These are phyloP conservation scores for Silene noctiflora DNA, from an alignment of 179 eudicot species.

Conservation along the genomic window DNA sequence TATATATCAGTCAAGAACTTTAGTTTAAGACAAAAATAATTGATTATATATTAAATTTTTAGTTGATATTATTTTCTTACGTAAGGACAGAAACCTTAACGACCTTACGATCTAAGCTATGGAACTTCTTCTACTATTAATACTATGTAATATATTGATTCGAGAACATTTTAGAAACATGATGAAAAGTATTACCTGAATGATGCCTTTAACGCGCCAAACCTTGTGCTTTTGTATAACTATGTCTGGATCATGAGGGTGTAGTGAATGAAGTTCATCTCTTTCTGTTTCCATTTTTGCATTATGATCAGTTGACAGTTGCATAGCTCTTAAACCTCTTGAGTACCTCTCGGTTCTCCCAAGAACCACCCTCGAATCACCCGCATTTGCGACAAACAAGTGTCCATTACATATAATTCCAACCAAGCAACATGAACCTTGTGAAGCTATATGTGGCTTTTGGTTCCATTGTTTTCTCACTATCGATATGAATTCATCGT, in stretches of 20 bases:
- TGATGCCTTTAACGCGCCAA: constrained; percentile 78
- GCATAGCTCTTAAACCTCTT: constrained; percentile 42
- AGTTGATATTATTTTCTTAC: no score
- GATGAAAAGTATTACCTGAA: constrained; percentile 44
- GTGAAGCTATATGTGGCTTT: constrained; percentile 49
- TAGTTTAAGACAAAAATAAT: no score
- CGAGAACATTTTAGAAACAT: neutral
- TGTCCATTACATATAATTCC: constrained; percentile 50
- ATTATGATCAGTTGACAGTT: constrained; percentile 57
- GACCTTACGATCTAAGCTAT: no score
- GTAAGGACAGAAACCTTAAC: no score
- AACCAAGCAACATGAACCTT: constrained; percentile 62
- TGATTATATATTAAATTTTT: no score
- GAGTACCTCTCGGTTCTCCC: constrained; percentile 32
- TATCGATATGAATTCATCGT: constrained; percentile 44
- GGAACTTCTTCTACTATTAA: no score
- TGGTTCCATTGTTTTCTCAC: constrained; percentile 45
- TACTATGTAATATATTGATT: neutral
- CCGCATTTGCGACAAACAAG: constrained; percentile 52
- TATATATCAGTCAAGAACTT: no score
- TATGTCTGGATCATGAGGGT: constrained; percentile 56
- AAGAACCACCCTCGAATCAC: constrained; percentile 67
- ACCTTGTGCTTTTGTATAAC: constrained; percentile 53
- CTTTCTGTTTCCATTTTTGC: constrained; percentile 50
- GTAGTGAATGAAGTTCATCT: constrained; percentile 41